Evolutionary conservation across 139 green algal species (phyloP).

Genomic region (Yamagishiella unicocca): DNA sequence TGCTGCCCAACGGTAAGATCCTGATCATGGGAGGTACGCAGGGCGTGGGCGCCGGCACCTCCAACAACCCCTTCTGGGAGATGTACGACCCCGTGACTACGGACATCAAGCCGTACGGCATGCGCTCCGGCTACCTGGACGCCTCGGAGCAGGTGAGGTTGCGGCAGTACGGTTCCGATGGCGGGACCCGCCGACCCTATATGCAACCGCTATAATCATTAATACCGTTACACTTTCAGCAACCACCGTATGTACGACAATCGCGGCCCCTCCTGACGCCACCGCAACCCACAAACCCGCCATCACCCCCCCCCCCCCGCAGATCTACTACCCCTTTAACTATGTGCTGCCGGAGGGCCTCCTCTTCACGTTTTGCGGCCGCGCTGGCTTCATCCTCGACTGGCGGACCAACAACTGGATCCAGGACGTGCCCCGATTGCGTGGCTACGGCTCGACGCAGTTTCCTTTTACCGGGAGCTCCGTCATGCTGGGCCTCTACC

Average conservation of each 20-base stretch:
- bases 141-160: conserved; percentile 40
- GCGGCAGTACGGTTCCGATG: too few relatives aligned
- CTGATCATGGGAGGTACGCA: conserved; percentile 63
- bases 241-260: too few relatives aligned
- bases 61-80: conserved; percentile 56
- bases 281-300: neutral
- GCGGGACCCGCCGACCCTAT: too few relatives aligned
- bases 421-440: neutral
- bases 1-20: conserved; percentile 51
- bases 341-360: conserved; percentile 50
- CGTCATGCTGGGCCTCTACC: conserved; percentile 30
- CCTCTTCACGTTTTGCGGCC: conserved; percentile 49
- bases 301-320: neutral
- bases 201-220: too few relatives aligned
- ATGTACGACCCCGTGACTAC: conserved; percentile 42
- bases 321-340: conserved; percentile 57
- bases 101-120: neutral
- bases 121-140: conserved; percentile 34
- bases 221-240: too few relatives aligned
- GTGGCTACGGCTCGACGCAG: conserved; percentile 3
- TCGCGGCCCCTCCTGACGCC: too few relatives aligned
- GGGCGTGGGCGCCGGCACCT: conserved; percentile 52
- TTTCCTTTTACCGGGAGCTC: conserved; percentile 10
- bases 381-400: conserved; percentile 44
- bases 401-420: neutral